Percentiles rank a stretch among this genome's conserved stretches.
phyloP scores from a whole-genome alignment of 768 basidiomycete genomes.

The Phanerodontia chrysosporium region DNA sequence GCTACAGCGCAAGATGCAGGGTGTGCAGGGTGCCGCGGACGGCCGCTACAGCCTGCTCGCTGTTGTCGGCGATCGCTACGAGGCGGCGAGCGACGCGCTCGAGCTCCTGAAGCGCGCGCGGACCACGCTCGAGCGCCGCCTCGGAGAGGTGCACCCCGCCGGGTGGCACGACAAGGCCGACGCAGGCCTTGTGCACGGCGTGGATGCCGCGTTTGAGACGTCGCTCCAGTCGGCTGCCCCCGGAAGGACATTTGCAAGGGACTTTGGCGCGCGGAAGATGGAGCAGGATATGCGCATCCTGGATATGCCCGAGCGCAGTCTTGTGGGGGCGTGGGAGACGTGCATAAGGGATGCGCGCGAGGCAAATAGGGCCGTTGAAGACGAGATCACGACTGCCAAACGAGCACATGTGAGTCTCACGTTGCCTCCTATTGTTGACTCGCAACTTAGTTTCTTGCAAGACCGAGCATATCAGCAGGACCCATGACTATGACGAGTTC shows the following conservation, averaged over 20 bases:
- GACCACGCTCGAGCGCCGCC: conserved; percentile 38
- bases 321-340: conserved; percentile 42
- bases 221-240: conserved; percentile 22
- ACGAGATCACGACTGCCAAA: conserved; percentile 43
- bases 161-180: conserved; percentile 44
- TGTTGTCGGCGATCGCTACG: conserved; percentile 48
- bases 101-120: conserved; percentile 50
- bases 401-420: conserved; percentile 39
- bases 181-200: conserved; percentile 26
- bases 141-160: conserved; percentile 29
- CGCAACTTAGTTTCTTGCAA: conserved; percentile 17
- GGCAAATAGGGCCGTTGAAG: conserved; percentile 40
- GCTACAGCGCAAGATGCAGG: conserved; percentile 57
- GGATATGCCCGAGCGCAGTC: conserved; percentile 34
- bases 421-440: neutral
- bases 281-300: conserved; percentile 40
- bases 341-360: conserved; percentile 38
- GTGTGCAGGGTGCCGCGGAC: conserved; percentile 30
- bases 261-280: conserved; percentile 45
- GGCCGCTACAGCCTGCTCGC: conserved; percentile 62
- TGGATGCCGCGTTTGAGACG: conserved; percentile 29
- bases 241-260: conserved; percentile 33
- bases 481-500: conserved; percentile 63
- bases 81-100: conserved; percentile 45
- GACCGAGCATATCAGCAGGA: conserved; percentile 55